Base-by-base conservation (phyloP, 2,329 filamentous ascomycete genomes). In the Catunica adiposa region DNA sequence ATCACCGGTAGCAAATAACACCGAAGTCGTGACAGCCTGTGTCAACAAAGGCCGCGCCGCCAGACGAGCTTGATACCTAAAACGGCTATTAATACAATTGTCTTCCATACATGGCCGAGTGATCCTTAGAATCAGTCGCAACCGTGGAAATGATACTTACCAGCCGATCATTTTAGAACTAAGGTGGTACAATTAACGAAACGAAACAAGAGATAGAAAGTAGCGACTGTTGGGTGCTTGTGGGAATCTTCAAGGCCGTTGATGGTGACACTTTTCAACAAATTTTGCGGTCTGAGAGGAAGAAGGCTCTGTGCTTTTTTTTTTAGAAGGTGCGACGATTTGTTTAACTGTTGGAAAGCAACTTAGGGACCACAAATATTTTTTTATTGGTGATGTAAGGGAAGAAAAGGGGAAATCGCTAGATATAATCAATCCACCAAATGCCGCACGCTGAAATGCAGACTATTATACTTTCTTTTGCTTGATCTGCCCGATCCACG, bases 1-100 rank as follows among this genome's bases (percentile, higher is more conserved):
- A 71, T 98, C 92, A 64, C 92, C 92, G 14, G 89, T 86, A 58
- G 85, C 89, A 67, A 97, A 98, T 60, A 98, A 82, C 58, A 97
- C 78, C 51, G 87, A 85, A 40, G 90, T 96, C 56, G 89, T 94
- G 63, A 95, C 72, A 66, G 84, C 86, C 74, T 95, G 88, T 9
- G 90, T 97, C 64, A 96, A 79, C 63, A 97, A 74, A 59, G 90
- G 90, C 65, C 86, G 80, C 64, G 81, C 78, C 63, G 84, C 83
- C 66, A 96, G 76, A 69, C 80, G 85, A 65, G 80, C 75, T 71
- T 94, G 88, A 73, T 97, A 97, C 89, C 89, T 86, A 63, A 34
- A 47, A 37, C 17, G 48, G 31, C 25, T 51, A 51, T 51, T 51
- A 31, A 51, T n/a, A 51, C 48, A 31, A 34, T 14, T 51, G 25